Evolutionary conservation across 129 eudicot species (phyloP).

Genomic region (Flaveria ramosissima): DNA sequence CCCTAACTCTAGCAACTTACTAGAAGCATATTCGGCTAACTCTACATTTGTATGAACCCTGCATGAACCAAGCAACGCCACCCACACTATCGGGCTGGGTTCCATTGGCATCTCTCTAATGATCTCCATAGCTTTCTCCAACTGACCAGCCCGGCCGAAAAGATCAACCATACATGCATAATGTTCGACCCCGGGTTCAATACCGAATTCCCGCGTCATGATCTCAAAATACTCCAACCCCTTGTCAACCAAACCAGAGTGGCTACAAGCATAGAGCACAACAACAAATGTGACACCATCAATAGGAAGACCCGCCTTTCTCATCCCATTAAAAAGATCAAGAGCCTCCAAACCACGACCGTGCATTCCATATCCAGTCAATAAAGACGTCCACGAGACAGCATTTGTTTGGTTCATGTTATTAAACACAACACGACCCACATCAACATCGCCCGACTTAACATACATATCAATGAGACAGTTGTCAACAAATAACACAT

Average conservation of each 20-base stretch:
- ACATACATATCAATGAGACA: constrained; percentile 88
- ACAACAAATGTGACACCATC: constrained; percentile 82
- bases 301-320: constrained; percentile 47
- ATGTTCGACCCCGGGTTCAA: constrained; percentile 72
- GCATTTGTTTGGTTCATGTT: constrained; percentile 57
- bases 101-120: constrained; percentile 78
- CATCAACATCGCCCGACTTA: constrained; percentile 78
- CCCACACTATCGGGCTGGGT: constrained; percentile 73
- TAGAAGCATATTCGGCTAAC: constrained; percentile 77
- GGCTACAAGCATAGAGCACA: constrained; percentile 87
- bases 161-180: constrained; percentile 88
- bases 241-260: constrained; percentile 69
- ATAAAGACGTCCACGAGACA: constrained; percentile 83
- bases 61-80: constrained; percentile 71
- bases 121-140: constrained; percentile 67
- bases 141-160: constrained; percentile 79
- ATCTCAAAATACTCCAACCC: constrained; percentile 62
- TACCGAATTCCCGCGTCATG: constrained; percentile 59
- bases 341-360: constrained; percentile 79
- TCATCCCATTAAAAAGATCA: constrained; percentile 58
- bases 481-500: constrained; percentile 58
- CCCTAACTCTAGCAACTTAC: constrained; percentile 53
- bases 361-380: constrained; percentile 88
- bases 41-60: constrained; percentile 83
- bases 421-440: constrained; percentile 64